A percentile compares a stretch with the other conserved stretches of the same genome.
Evolutionary conservation across 2,329 filamentous ascomycete species (phyloP).

Genomic region (Epichloe brachyelytri): DNA sequence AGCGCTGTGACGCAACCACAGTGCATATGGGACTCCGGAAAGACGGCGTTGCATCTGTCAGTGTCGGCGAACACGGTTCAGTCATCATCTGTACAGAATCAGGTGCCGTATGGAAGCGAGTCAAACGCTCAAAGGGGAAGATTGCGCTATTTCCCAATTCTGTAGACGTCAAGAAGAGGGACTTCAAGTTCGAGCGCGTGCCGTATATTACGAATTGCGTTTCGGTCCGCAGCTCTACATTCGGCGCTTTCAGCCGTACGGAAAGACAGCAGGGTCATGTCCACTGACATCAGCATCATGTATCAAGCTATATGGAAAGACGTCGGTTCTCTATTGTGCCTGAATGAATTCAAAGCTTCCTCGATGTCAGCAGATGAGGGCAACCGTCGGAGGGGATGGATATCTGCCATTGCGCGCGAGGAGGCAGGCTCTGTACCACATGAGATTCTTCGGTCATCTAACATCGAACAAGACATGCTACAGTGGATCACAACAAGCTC

Average conservation of each 20-base stretch:
- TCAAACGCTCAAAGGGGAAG: slow-evolving; percentile 72
- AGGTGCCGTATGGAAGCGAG: slow-evolving; percentile 83
- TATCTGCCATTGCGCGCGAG: slow-evolving; percentile 22
- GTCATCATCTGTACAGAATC: slow-evolving; percentile 89
- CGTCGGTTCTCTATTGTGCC: slow-evolving; percentile 53
- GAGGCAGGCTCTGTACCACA: slow-evolving; percentile 37
- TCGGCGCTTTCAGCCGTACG: slow-evolving; percentile 83
- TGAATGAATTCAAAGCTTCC: slow-evolving; percentile 45
- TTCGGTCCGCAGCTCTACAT: slow-evolving; percentile 74
- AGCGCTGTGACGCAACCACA: slow-evolving; percentile 66
- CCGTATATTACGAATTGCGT: slow-evolving; percentile 77
- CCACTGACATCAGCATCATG: slow-evolving; percentile 53
- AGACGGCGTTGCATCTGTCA: slow-evolving; percentile 74
- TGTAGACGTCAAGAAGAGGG: slow-evolving; percentile 55
- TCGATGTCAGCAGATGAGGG: slow-evolving; percentile 14
- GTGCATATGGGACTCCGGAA: slow-evolving; percentile 86
- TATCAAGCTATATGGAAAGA: slow-evolving; percentile 63
- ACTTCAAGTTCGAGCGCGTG: slow-evolving; percentile 91
- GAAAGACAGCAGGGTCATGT: slow-evolving; percentile 71
- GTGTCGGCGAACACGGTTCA: slow-evolving; percentile 82
- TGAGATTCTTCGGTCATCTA: slow-evolving; percentile 46
- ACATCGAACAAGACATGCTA: slow-evolving; percentile 51
- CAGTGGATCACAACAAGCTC: slow-evolving; percentile 32
- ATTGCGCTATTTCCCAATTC: slow-evolving; percentile 37
- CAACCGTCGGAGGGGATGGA: slow-evolving; percentile 28